These are phyloP conservation scores for Peniophora sp. DNA, from an alignment of 1,284 basidiomycete genomes.

Conservation along the genomic window DNA sequence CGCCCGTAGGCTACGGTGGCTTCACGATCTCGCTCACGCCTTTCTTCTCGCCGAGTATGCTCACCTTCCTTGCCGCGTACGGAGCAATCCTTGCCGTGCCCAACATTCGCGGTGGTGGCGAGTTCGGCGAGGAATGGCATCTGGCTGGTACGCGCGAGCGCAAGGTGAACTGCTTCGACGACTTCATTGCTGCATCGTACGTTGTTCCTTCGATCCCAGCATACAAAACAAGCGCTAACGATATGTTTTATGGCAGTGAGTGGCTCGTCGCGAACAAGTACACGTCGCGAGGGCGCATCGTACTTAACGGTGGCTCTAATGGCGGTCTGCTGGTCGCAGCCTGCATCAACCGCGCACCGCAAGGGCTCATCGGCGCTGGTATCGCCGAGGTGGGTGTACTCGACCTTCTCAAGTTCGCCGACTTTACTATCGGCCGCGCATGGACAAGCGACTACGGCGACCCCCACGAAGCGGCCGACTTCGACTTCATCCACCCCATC, in stretches of 20 bases:
- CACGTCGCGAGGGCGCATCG: constrained; percentile 65
- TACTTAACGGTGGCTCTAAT: constrained; percentile 74
- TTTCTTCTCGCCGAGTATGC: constrained; percentile 63
- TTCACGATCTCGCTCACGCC: constrained; percentile 71
- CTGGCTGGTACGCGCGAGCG: constrained; percentile 60
- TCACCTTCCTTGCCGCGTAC: constrained; percentile 74
- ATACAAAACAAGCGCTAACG: neutral
- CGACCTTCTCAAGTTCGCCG: constrained; percentile 45
- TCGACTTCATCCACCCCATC: constrained; percentile 75
- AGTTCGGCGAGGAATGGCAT: constrained; percentile 83
- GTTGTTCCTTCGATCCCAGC: constrained; percentile 15
- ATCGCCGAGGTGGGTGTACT: constrained; percentile 42
- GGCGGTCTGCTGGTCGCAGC: constrained; percentile 78
- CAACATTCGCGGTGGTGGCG: constrained; percentile 76
- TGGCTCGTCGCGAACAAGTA: constrained; percentile 69
- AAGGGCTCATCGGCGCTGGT: constrained; percentile 74
- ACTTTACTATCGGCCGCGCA: constrained; percentile 72
- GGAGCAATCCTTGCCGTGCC: constrained; percentile 69
- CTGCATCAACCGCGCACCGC: constrained; percentile 72
- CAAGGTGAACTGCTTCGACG: constrained; percentile 77
- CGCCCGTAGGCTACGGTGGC: constrained; percentile 64
- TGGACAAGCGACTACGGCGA: constrained; percentile 84
- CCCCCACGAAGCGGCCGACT: constrained; percentile 65
- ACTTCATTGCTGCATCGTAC: constrained; percentile 75
- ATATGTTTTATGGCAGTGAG: constrained; percentile 39